Evolutionary conservation across 2,329 filamentous ascomycete species (phyloP).

Genomic region (Colletotrichum tropicicola): DNA sequence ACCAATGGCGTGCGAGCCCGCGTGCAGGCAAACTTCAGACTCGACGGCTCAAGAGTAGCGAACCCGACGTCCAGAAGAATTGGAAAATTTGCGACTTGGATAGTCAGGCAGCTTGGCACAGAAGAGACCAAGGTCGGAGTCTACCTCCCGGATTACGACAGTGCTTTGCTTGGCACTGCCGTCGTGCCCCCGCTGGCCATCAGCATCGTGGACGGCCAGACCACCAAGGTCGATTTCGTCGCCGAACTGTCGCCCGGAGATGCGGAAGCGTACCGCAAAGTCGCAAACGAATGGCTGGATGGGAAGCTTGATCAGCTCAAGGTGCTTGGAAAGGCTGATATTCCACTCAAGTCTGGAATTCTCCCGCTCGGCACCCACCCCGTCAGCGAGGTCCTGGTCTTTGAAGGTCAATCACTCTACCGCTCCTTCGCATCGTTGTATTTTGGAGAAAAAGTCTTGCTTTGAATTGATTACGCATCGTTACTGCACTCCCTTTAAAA

Average conservation of each 20-base stretch:
- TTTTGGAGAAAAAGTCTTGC: conserved; percentile 64
- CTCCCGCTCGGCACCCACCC: conserved; percentile 81
- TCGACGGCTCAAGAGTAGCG: conserved; percentile 81
- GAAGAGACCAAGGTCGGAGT: conserved; percentile 78
- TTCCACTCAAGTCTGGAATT: conserved; percentile 82
- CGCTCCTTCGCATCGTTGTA: conserved; percentile 68
- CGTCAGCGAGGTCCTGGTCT: conserved; percentile 77
- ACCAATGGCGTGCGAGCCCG: conserved; percentile 79
- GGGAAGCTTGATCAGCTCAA: conserved; percentile 77
- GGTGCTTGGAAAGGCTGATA: conserved; percentile 76
- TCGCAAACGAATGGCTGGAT: conserved; percentile 90
- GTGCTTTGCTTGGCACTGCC: conserved; percentile 81
- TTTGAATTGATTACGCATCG: conserved; percentile 32
- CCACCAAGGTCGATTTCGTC: conserved; percentile 81
- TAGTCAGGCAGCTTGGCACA: conserved; percentile 80
- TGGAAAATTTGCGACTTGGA: conserved; percentile 81
- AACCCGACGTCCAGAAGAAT: conserved; percentile 77
- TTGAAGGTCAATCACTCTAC: conserved; percentile 85
- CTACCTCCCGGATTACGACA: conserved; percentile 83
- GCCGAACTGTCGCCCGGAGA: conserved; percentile 80
- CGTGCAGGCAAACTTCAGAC: conserved; percentile 81
- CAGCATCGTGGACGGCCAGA: conserved; percentile 79
- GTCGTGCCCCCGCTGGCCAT: conserved; percentile 79
- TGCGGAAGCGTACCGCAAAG: conserved; percentile 76
- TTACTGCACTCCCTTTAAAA: conserved; percentile 10